These are phyloP conservation scores for Emmonsiellopsis sp. DNA, from an alignment of 2,329 filamentous ascomycete species.

Conservation along the genomic window DNA sequence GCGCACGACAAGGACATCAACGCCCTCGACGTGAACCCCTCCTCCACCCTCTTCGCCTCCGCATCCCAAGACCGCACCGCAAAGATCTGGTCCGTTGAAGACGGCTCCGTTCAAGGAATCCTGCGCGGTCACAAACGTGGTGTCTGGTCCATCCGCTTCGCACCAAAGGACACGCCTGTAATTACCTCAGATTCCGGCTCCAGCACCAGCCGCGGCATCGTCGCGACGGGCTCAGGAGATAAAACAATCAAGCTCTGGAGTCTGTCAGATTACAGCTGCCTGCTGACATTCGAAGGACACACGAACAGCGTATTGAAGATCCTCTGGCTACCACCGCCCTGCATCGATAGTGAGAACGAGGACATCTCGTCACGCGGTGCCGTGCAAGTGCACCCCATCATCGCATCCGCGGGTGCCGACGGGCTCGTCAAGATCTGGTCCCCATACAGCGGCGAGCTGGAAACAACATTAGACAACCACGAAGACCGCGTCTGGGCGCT, in stretches of 20 bases:
- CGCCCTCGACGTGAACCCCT: constrained; percentile 70
- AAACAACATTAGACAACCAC: constrained; percentile 91
- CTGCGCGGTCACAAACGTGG: constrained; percentile 86
- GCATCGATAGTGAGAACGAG: constrained; percentile 25
- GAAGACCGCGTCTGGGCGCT: constrained; percentile 92
- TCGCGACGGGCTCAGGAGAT: constrained; percentile 87
- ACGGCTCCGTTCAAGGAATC: constrained; percentile 84
- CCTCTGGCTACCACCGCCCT: constrained; percentile 61
- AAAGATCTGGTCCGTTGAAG: constrained; percentile 88
- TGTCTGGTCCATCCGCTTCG: constrained; percentile 92
- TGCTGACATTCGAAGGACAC: constrained; percentile 91
- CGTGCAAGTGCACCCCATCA: constrained; percentile 26
- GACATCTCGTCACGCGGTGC: constrained; percentile 19
- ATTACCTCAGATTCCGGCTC: constrained; percentile 62
- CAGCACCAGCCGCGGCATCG: constrained; percentile 64
- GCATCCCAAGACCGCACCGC: constrained; percentile 94
- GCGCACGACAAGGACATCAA: constrained; percentile 99
- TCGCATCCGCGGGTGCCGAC: constrained; percentile 84
- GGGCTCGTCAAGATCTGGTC: constrained; percentile 97
- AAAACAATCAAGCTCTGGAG: constrained; percentile 96
- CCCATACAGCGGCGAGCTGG: constrained; percentile 70
- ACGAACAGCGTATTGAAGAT: constrained; percentile 93
- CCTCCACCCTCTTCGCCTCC: constrained; percentile 76
- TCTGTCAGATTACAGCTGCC: constrained; percentile 79
- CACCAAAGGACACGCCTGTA: constrained; percentile 67